Conservation (phyloP, 2,329 filamentous ascomycete species). For the Tolypocladium capitatum region DNA sequence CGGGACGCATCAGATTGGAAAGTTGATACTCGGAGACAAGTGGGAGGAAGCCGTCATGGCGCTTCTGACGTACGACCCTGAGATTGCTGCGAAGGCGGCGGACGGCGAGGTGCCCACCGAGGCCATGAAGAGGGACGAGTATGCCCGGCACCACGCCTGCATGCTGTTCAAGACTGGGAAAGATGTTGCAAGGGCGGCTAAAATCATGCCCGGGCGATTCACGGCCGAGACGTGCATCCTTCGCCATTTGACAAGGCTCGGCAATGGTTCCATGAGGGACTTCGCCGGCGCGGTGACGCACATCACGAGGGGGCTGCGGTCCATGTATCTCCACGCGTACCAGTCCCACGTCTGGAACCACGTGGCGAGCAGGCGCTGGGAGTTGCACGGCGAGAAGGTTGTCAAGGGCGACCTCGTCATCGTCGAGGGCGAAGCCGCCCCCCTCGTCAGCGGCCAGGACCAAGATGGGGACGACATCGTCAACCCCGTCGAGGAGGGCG, state of each 20-base stretch:
- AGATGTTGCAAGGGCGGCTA: slow-evolving; percentile 45
- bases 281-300: slow-evolving; percentile 67
- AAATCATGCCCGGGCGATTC: slow-evolving; percentile 66
- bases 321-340: slow-evolving; percentile 96
- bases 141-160: slow-evolving; percentile 65
- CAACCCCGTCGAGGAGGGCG: slow-evolving; percentile 28
- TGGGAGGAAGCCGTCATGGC: slow-evolving; percentile 68
- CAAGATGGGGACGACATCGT: slow-evolving; percentile 38
- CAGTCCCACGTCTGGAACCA: slow-evolving; percentile 93
- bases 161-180: slow-evolving; percentile 55
- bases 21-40: slow-evolving; percentile 69
- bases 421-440: slow-evolving; percentile 20
- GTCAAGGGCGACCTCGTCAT: slow-evolving; percentile 79
- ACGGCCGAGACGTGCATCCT: slow-evolving; percentile 69
- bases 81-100: slow-evolving; percentile 36
- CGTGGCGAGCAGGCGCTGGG: slow-evolving; percentile 69
- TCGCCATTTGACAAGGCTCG: slow-evolving; percentile 50
- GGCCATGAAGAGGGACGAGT: slow-evolving; percentile 59
- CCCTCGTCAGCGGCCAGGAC: slow-evolving; percentile 42
- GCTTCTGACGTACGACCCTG: slow-evolving; percentile 60
- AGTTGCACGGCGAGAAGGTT: slow-evolving; percentile 56
- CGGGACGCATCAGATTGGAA: slow-evolving; percentile 74
- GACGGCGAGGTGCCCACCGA: slow-evolving; percentile 23
- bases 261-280: slow-evolving; percentile 42
- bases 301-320: slow-evolving; percentile 68